phyloP scores from a whole-genome alignment of 2,329 filamentous ascomycete species.

The Fusarium tupiense region DNA sequence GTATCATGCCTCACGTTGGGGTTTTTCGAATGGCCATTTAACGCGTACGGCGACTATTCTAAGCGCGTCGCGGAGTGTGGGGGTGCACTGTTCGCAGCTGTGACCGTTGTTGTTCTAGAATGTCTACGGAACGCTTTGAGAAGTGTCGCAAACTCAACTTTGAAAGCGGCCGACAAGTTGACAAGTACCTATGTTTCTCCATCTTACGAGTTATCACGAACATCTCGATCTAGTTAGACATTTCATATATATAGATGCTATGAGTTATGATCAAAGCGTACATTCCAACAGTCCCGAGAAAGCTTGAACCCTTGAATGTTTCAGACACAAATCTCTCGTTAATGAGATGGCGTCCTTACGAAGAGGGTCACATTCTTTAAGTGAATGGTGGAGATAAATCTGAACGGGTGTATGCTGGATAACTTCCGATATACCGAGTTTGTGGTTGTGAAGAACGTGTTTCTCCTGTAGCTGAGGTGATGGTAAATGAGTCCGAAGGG shows the following conservation, averaged over 20 bases:
- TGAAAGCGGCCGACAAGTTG: constrained; percentile 14
- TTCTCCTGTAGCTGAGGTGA: constrained; percentile 18
- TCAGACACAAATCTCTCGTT: constrained; percentile 24
- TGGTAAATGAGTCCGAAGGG: constrained; percentile 1
- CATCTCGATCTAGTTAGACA: constrained; percentile 13
- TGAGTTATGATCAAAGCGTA: not conserved
- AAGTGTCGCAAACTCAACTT: not conserved
- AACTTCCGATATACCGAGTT: not conserved
- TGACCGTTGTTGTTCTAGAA: constrained; percentile 24
- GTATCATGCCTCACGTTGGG: not conserved
- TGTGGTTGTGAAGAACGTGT: not conserved
- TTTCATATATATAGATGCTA: not conserved
- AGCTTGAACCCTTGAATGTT: not conserved
- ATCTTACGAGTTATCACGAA: constrained; percentile 9
- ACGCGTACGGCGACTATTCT: constrained; percentile 31
- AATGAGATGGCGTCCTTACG: constrained; percentile 3
- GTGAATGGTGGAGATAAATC: constrained; percentile 30
- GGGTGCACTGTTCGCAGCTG: constrained; percentile 15
- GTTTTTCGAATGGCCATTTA: constrained; percentile 15
- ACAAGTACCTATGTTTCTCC: constrained; percentile 16
- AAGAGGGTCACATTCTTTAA: constrained; percentile 27
- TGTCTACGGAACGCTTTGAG: constrained; percentile 9
- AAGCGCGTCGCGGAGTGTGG: constrained; percentile 36
- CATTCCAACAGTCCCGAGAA: constrained; percentile 19
- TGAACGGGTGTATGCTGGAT: not conserved